Evolutionary conservation across 192 early-diverging fungal genomes (phyloP), one percentile per base, ranked within the genome.

Genomic region (Backusella parvicylindrica): DNA sequence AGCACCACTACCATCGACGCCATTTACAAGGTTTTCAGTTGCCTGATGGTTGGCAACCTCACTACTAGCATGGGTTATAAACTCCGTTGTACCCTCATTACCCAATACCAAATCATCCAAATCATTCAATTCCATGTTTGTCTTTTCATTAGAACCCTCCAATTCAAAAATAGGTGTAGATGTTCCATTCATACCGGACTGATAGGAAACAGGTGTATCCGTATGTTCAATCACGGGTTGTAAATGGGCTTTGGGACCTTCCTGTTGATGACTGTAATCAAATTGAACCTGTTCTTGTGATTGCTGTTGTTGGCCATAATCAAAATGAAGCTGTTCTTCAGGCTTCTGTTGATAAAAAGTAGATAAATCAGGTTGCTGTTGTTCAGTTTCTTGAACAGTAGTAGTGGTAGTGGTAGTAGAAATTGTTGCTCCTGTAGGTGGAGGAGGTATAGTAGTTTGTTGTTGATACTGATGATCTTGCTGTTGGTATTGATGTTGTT

Each of bases 81-180:
- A 37, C 1, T 35, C 50, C 33, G 26, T 72, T 21, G 31, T 23
- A 35, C 9, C 53, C 18, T 41, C 41, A 15, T 31, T 64, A 75
- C 74, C 74, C 18, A 75, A 40, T 28, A 75, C 49, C 64, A 75
- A 67, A 68, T 75, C 74, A 63, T 75, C 74, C 35, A 75, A 63
- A 75, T 75, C 74, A 43, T 68, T 32, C 7, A 72, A 37, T 37
- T 56, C 49, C 6, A 33, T n/a, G 15, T 6, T 8, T 15, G 6
- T 37, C 35, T 60, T 35, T 16, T 72, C 53, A 2, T 56, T 18
- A n/a, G 49, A n/a, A 33, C 38, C 66, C n/a, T 16, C 64, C 13
- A 33, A 13, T 8, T 65, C 64, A 18, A 60, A 60, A 60, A 60
- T 60, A 26, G 53, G 53, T 12, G 53, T 60, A 13, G 53, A 60